phyloP scores from a whole-genome alignment of 2,329 filamentous ascomycete species.

The Colletotrichum endophyticum region DNA sequence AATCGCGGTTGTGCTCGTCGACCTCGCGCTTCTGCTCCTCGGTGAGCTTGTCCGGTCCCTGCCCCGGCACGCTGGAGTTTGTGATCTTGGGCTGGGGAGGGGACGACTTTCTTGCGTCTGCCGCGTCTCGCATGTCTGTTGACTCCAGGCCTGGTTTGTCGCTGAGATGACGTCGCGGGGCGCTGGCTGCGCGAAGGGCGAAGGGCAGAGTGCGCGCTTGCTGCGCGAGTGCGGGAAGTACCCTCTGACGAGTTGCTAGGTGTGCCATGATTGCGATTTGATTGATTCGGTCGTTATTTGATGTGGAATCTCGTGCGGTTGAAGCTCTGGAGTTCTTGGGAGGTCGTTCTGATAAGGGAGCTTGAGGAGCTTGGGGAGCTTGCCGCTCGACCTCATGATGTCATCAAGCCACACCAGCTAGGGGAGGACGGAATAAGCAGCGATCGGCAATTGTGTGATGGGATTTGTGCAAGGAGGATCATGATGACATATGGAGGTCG shows the following conservation, averaged over 20 bases:
- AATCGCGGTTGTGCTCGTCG: constrained; percentile 62
- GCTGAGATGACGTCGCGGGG: not conserved
- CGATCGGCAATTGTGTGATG: constrained; percentile 12
- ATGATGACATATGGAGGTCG: not conserved
- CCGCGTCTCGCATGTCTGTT: constrained; percentile 5
- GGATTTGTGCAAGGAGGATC: not conserved
- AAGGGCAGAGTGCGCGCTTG: not conserved
- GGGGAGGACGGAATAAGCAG: not conserved
- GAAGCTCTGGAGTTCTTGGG: not conserved
- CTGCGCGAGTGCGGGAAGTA: not conserved
- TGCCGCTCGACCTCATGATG: not conserved
- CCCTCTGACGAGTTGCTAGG: not conserved
- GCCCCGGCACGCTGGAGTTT: constrained; percentile 48
- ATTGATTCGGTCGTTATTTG: not conserved
- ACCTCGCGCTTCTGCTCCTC: constrained; percentile 62
- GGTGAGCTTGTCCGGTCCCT: constrained; percentile 37
- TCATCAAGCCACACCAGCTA: not conserved
- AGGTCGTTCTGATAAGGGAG: not conserved
- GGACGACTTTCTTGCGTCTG: constrained; percentile 25
- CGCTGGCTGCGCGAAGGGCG: not conserved
- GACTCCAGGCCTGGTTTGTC: constrained; percentile 10
- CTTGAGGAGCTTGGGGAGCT: not conserved
- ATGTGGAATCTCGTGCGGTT: not conserved
- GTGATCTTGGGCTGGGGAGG: constrained; percentile 56
- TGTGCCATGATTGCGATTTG: not conserved